These are phyloP conservation scores for Xylariaceae sp. DNA, from an alignment of 2,329 filamentous ascomycete species.

Conservation along the genomic window DNA sequence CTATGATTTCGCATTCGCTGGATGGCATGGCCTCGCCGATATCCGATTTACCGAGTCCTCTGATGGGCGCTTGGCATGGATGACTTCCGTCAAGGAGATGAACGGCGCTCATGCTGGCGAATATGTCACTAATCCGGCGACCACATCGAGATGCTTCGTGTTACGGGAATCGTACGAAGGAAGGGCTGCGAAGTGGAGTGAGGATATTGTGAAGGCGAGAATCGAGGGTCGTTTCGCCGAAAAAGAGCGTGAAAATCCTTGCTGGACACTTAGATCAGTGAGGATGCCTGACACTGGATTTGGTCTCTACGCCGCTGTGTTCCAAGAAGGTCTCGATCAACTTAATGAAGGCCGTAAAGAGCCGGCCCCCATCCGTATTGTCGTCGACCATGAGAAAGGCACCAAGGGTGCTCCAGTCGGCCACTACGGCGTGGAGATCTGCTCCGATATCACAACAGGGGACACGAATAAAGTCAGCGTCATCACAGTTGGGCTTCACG, in stretches of 20 bases:
- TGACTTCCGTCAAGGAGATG: slow-evolving; percentile 61
- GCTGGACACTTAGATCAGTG: slow-evolving; percentile 74
- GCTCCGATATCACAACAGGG: slow-evolving; percentile 56
- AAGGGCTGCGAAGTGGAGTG: slow-evolving; percentile 70
- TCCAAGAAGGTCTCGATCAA: slow-evolving; percentile 63
- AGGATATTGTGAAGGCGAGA: slow-evolving; percentile 82
- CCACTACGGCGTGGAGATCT: slow-evolving; percentile 67
- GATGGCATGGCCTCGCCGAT: slow-evolving; percentile 65
- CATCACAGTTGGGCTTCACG: slow-evolving; percentile 60
- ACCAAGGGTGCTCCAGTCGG: slow-evolving; percentile 63
- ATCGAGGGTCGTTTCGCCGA: slow-evolving; percentile 84
- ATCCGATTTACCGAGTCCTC: slow-evolving; percentile 69
- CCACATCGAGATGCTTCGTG: slow-evolving; percentile 64
- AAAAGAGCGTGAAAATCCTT: slow-evolving; percentile 72
- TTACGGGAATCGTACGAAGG: slow-evolving; percentile 74
- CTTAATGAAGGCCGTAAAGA: slow-evolving; percentile 61
- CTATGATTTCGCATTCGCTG: slow-evolving; percentile 71
- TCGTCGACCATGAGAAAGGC: slow-evolving; percentile 67
- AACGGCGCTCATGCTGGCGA: slow-evolving; percentile 48
- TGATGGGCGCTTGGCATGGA: slow-evolving; percentile 62
- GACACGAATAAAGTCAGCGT: slow-evolving; percentile 47
- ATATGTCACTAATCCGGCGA: slow-evolving; percentile 43
- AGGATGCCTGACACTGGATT: slow-evolving; percentile 58
- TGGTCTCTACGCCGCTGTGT: slow-evolving; percentile 62
- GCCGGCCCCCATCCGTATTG: slow-evolving; percentile 64